Percentiles rank a stretch among this genome's conserved stretches.
These are phyloP conservation scores for Ustilago xerochloae DNA, from an alignment of 1,284 basidiomycete genomes.

Conservation along the genomic window DNA sequence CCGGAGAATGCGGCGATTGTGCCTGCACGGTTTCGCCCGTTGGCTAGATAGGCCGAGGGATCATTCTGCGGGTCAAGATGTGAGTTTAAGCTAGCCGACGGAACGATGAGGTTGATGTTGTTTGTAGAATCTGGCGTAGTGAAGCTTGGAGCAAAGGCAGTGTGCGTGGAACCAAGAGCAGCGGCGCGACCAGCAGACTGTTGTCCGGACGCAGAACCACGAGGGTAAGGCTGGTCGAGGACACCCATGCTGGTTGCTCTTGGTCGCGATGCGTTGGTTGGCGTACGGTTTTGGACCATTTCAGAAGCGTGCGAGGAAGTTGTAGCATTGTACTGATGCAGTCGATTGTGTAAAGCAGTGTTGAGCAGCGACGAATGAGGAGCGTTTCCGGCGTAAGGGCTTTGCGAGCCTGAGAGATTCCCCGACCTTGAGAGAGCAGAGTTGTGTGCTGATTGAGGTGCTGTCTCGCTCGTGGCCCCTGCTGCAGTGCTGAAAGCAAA, in stretches of 20 bases:
- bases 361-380: constrained; percentile 41
- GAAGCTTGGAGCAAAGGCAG: constrained; percentile 3
- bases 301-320: constrained; percentile 7
- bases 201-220: constrained; percentile 6
- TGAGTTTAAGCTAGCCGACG: background rate
- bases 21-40: constrained; percentile 57
- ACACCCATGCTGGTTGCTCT: constrained; percentile 51
- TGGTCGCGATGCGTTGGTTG: constrained; percentile 18
- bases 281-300: background rate
- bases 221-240: constrained; percentile 28
- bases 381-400: constrained; percentile 20
- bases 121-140: background rate
- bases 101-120: constrained; percentile 2
- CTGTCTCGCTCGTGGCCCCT: background rate
- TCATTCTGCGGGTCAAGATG: constrained; percentile 13
- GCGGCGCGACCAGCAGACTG: constrained; percentile 2
- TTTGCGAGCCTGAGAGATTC: constrained; percentile 28
- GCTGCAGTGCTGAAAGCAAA: constrained; percentile 21
- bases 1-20: constrained; percentile 63
- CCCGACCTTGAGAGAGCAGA: constrained; percentile 12
- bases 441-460: constrained; percentile 8
- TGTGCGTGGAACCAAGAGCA: background rate
- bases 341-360: constrained; percentile 36
- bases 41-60: constrained; percentile 16
- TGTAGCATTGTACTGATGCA: constrained; percentile 26